phyloP scores from a whole-genome alignment of 2,329 filamentous ascomycete genomes.

The Clonostachys solani region DNA sequence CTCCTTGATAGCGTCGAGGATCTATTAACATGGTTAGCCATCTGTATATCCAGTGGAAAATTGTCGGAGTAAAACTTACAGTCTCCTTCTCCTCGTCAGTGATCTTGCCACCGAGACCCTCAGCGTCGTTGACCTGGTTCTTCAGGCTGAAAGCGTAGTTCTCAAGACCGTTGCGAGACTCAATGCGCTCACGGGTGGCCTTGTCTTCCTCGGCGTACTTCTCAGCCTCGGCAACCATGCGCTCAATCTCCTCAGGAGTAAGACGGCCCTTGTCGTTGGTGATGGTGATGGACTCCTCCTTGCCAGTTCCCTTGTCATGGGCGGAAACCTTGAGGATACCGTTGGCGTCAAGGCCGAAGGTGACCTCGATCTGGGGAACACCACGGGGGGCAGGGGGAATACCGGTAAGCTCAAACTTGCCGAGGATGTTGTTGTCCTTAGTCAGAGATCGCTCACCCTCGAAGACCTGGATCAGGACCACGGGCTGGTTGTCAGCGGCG shows the following conservation, averaged over 20 bases:
- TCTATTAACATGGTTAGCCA: conserved; percentile 43
- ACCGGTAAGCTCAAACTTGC: conserved; percentile 96
- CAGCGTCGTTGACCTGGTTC: conserved; percentile 97
- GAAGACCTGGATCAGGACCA: conserved; percentile 91
- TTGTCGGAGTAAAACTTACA: conserved; percentile 44
- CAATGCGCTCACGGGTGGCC: conserved; percentile 93
- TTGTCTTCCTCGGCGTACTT: conserved; percentile 99
- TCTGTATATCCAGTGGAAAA: background rate
- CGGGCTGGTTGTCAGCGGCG: conserved; percentile 92
- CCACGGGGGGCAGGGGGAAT: conserved; percentile 94
- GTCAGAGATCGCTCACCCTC: conserved; percentile 93
- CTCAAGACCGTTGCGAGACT: conserved; percentile 93
- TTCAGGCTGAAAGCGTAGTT: conserved; percentile 99
- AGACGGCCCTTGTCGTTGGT: conserved; percentile 99
- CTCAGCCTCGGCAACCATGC: conserved; percentile 98
- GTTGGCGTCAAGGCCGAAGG: conserved; percentile 96
- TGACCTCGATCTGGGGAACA: conserved; percentile 97
- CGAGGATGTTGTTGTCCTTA: conserved; percentile 95
- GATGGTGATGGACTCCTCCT: conserved; percentile 96
- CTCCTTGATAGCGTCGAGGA: conserved; percentile 96
- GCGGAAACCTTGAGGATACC: conserved; percentile 97
- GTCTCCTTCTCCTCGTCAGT: conserved; percentile 98
- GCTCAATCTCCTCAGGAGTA: conserved; percentile 94
- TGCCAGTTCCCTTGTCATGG: conserved; percentile 96
- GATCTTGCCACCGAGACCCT: conserved; percentile 97